Evolutionary conservation across 1,284 basidiomycete genomes (phyloP).

Genomic region (Apiotrichum domesticum): DNA sequence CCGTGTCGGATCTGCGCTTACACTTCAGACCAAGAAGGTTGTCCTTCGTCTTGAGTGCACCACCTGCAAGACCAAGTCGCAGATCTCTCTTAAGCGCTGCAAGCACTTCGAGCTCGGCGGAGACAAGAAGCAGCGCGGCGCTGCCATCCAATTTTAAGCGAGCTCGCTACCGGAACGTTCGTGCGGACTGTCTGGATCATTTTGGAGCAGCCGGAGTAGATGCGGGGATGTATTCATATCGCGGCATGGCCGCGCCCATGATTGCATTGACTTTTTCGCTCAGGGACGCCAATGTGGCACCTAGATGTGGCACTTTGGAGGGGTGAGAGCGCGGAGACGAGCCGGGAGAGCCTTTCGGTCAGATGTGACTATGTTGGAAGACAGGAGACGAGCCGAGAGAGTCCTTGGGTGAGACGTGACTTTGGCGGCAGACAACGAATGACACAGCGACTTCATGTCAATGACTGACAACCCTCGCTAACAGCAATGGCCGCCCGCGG

Average conservation of each 20-base stretch:
- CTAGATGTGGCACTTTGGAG: too few species aligned
- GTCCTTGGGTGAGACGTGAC: too few species aligned
- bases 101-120: constrained; percentile 99
- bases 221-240: constrained; percentile 17
- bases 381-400: too few species aligned
- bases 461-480: too few species aligned
- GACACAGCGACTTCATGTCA: too few species aligned
- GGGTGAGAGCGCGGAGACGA: too few species aligned
- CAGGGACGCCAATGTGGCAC: too few species aligned
- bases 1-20: too few species aligned
- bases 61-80: constrained; percentile 98
- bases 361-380: too few species aligned
- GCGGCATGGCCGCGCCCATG: constrained; percentile 6
- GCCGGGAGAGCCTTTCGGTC: too few species aligned
- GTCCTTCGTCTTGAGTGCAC: constrained; percentile 97
- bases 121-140: constrained; percentile 98
- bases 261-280: background rate
- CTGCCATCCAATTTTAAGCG: constrained; percentile 31
- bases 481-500: too few species aligned
- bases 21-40: constrained; percentile 85
- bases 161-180: background rate
- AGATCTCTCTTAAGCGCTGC: constrained; percentile 94
- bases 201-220: background rate
- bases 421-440: too few species aligned
- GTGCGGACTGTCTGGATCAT: background rate